Conservation (phyloP, 1,284 basidiomycete species). For the Trametes hirsuta region DNA sequence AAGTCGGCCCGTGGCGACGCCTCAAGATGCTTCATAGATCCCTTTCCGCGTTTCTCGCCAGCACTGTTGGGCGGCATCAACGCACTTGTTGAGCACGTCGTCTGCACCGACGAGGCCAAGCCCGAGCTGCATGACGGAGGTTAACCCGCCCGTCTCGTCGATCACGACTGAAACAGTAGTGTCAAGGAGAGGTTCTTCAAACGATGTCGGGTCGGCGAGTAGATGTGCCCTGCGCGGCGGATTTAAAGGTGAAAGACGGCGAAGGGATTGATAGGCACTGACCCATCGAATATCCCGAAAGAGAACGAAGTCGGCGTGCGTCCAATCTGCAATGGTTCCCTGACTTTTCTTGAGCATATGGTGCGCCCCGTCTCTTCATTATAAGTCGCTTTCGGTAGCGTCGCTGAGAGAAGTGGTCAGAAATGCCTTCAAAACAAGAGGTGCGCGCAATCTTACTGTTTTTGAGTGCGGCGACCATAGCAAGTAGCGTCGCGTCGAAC, state of each 20-base stretch:
- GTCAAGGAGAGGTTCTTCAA: slow-evolving; percentile 86
- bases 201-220: slow-evolving; percentile 84
- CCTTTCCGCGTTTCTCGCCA: slow-evolving; percentile 22
- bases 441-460: slow-evolving; percentile 63
- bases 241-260: not conserved
- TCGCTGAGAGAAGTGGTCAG: slow-evolving; percentile 50
- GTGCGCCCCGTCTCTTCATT: slow-evolving; percentile 70
- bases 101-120: slow-evolving; percentile 39
- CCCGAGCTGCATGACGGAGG: slow-evolving; percentile 66
- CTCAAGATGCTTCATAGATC: slow-evolving; percentile 24
- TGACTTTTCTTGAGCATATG: slow-evolving; percentile 62
- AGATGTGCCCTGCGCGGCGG: slow-evolving; percentile 55
- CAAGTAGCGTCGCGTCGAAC: slow-evolving; percentile 88
- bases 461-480: slow-evolving; percentile 84
- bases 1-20: not conserved
- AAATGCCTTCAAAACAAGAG: not conserved
- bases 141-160: slow-evolving; percentile 54
- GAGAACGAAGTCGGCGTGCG: slow-evolving; percentile 65
- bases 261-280: slow-evolving; percentile 31
- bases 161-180: slow-evolving; percentile 70
- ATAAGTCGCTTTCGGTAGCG: slow-evolving; percentile 74
- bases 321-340: slow-evolving; percentile 49
- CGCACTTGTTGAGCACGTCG: slow-evolving; percentile 49
- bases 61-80: slow-evolving; percentile 48
- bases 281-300: slow-evolving; percentile 87